A percentile compares a stretch with the other conserved stretches of the same genome.
These are phyloP conservation scores for Adiantum capillusveneris DNA, from an alignment of 75 land plant species.

Conservation along the genomic window DNA sequence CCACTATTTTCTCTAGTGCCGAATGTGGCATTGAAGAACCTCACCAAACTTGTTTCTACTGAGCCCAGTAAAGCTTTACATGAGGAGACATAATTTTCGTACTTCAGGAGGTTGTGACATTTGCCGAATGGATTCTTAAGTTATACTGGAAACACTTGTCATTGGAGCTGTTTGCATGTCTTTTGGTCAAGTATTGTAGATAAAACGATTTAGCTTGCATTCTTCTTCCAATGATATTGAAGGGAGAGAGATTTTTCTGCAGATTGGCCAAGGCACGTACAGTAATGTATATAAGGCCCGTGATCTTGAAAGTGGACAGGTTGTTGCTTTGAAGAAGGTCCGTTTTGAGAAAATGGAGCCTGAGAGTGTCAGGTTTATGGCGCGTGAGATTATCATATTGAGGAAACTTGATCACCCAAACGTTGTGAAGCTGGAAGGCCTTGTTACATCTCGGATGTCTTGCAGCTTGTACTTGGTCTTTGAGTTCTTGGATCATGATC, in stretches of 20 bases:
- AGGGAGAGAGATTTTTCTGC: not conserved
- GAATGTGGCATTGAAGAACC: no score
- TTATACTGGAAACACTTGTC: not conserved
- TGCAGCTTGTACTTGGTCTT: constrained; percentile 42
- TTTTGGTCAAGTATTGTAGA: not conserved
- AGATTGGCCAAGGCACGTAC: constrained; percentile 15
- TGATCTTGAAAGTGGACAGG: constrained; percentile 7
- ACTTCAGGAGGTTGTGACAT: not conserved
- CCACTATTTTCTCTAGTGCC: no score
- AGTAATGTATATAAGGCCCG: constrained; percentile 10
- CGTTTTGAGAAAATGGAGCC: constrained; percentile 10
- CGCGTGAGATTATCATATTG: constrained; percentile 8
- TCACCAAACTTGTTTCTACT: no score
- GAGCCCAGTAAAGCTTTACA: not conserved
- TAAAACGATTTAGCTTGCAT: not conserved
- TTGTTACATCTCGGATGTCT: constrained; percentile 5
- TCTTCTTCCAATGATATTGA: not conserved
- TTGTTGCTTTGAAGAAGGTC: constrained; percentile 11
- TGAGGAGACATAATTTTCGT: not conserved
- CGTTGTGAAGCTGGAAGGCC: constrained; percentile 5
- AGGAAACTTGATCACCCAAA: constrained; percentile 8
- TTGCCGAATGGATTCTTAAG: not conserved
- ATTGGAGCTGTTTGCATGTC: not conserved
- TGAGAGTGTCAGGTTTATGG: constrained; percentile 13
- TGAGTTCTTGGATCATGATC: constrained; percentile 55